A percentile compares a stretch with the other conserved stretches of the same genome.
These are phyloP conservation scores for Yamadazyma ubonensis DNA, from an alignment of 805 yeast genomes.

Conservation along the genomic window DNA sequence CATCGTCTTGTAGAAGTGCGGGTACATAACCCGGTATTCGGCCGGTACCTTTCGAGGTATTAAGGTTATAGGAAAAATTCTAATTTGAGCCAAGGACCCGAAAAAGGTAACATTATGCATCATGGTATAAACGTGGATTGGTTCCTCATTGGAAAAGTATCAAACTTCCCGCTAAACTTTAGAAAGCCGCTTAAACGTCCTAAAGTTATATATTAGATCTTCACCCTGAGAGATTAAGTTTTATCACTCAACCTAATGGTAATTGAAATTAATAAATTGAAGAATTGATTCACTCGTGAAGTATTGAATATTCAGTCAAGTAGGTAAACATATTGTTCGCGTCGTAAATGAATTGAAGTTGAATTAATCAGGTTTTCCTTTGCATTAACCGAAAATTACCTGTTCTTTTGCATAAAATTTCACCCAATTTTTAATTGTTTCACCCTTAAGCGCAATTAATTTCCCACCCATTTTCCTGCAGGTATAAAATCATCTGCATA, in stretches of 20 bases:
- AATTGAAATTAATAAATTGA: not conserved
- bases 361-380: not conserved
- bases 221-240: not conserved
- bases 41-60: not conserved
- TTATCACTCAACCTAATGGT: not conserved
- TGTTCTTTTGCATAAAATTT: constrained; percentile 6
- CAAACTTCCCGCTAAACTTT: not conserved
- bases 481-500: too few relatives aligned
- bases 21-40: not conserved
- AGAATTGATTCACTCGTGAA: not conserved
- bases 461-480: not conserved
- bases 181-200: not conserved
- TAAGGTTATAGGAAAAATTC: not conserved
- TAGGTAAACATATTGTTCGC: not conserved
- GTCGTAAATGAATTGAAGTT: not conserved
- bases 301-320: too few relatives aligned
- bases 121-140: not conserved
- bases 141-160: not conserved
- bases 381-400: not conserved
- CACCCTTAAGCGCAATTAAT: constrained; percentile 5
- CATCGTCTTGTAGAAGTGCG: not conserved
- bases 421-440: constrained; percentile 1
- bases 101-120: not conserved
- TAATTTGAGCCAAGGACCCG: not conserved
- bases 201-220: not conserved